Percentiles rank a stretch among this genome's conserved stretches.
Evolutionary conservation across 2,329 filamentous ascomycete genomes (phyloP).

Genomic region (Microascus cirrosus): DNA sequence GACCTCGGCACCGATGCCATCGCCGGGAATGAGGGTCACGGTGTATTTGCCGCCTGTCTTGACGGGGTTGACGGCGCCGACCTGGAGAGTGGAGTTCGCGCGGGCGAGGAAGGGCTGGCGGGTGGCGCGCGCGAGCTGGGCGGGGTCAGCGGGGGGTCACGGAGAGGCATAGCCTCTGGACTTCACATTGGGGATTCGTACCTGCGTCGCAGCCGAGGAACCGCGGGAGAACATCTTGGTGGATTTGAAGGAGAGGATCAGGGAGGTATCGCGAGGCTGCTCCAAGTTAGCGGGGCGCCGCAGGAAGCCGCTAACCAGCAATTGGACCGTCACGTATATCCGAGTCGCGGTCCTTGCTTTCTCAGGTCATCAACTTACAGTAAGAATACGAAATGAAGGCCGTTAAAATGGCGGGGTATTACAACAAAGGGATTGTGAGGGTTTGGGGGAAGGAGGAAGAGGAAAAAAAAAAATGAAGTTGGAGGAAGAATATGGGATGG

Average conservation of each 20-base stretch:
- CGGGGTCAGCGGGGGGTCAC: background rate
- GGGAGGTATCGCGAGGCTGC: background rate
- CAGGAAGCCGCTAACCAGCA: background rate
- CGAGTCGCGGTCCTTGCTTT: background rate
- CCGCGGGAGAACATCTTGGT: conserved; percentile 46
- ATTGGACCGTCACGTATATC: background rate
- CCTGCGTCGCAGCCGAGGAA: conserved; percentile 45
- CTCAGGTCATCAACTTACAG: background rate
- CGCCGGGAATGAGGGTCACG: conserved; percentile 94
- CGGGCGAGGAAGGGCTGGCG: conserved; percentile 23
- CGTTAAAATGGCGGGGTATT: background rate
- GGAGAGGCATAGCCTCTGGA: background rate
- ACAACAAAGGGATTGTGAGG: conserved; percentile 1
- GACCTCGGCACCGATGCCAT: conserved; percentile 96
- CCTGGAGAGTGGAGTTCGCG: conserved; percentile 71
- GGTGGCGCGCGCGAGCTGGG: conserved; percentile 12
- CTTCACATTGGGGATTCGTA: conserved; percentile 22
- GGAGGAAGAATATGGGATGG: background rate
- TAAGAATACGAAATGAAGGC: background rate
- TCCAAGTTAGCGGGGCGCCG: background rate
- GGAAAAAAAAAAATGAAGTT: background rate
- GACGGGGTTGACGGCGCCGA: conserved; percentile 97
- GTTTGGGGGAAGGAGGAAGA: conserved; percentile 2
- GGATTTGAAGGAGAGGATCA: background rate
- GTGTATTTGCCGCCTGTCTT: conserved; percentile 99